phyloP scores from a whole-genome alignment of 306 rosid species.

The Quercus dentata region DNA sequence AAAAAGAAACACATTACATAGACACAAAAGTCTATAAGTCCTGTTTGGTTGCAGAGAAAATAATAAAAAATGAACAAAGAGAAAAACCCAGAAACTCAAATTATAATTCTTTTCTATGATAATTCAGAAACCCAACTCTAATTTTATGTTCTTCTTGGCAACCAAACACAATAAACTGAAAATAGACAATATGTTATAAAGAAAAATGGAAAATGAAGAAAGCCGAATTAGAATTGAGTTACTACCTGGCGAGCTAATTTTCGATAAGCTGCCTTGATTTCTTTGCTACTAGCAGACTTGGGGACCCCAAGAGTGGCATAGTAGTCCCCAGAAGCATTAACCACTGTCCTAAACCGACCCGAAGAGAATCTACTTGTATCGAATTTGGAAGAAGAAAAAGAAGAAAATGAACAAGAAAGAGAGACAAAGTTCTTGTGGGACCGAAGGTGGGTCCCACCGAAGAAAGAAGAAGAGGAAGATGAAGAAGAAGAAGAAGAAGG shows the following conservation, averaged over 20 bases:
- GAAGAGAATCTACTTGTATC: constrained; percentile 22
- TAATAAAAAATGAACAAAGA: neutral
- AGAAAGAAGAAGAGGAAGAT: constrained; percentile 37
- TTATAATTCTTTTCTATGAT: neutral
- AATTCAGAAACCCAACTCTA: neutral
- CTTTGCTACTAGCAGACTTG: constrained; percentile 75
- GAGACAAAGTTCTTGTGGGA: constrained; percentile 45
- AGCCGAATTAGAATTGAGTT: constrained; percentile 19
- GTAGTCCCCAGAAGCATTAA: constrained; percentile 77
- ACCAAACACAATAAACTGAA: neutral
- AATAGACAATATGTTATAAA: neutral
- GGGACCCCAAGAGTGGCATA: constrained; percentile 82
- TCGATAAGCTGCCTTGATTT: constrained; percentile 94
- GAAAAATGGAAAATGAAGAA: neutral
- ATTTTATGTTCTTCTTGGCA: neutral
- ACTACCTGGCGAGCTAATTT: constrained; percentile 90
- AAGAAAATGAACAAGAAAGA: constrained; percentile 21
- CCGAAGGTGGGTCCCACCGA: constrained; percentile 42
- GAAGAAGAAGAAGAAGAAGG: constrained; percentile 31
- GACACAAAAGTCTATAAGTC: neutral
- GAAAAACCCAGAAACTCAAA: neutral
- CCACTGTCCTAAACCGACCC: constrained; percentile 44
- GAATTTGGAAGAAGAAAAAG: constrained; percentile 12
- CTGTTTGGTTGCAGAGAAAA: neutral
- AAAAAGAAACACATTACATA: neutral